These are phyloP conservation scores for Chrysoporthe puriensis DNA, from an alignment of 2,329 filamentous ascomycete species.

Conservation along the genomic window DNA sequence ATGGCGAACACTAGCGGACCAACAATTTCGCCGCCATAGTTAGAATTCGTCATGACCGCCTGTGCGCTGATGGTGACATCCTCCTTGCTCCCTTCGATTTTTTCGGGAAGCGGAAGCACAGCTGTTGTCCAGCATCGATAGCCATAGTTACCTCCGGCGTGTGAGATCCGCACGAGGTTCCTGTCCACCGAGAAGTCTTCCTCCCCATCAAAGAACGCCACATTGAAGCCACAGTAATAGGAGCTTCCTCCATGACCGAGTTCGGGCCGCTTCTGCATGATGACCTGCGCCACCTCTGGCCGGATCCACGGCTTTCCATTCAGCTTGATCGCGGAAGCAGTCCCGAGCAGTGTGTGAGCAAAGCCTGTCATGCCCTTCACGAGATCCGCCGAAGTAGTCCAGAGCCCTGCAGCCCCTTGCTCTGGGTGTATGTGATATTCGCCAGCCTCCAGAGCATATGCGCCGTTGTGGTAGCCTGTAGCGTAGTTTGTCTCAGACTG, in stretches of 20 bases:
- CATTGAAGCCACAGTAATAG: slow-evolving; percentile 21
- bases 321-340: slow-evolving; percentile 8
- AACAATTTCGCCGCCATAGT: slow-evolving; percentile 21
- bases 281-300: slow-evolving; percentile 14
- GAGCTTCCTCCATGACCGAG: slow-evolving; percentile 2
- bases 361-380: slow-evolving; percentile 19
- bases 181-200: slow-evolving; percentile 4
- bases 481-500: slow-evolving; percentile 20
- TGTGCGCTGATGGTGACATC: slow-evolving; percentile 14
- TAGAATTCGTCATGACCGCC: slow-evolving; percentile 22
- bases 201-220: slow-evolving; percentile 20
- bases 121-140: slow-evolving; percentile 23
- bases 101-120: slow-evolving; percentile 15
- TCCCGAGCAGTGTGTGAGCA: slow-evolving; percentile 18
- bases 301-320: slow-evolving; percentile 20
- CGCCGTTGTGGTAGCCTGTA: slow-evolving; percentile 22
- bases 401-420: slow-evolving; percentile 23
- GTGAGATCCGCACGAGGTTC: slow-evolving; percentile 22
- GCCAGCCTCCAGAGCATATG: slow-evolving; percentile 6
- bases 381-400: slow-evolving; percentile 24
- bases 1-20: slow-evolving; percentile 14
- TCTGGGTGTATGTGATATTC: slow-evolving; percentile 23
- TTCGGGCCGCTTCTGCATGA: slow-evolving; percentile 14
- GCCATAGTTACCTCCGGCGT: slow-evolving; percentile 22
- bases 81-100: not conserved